A percentile compares a stretch with the other conserved stretches of the same genome.
phyloP scores from a whole-genome alignment of 2,329 filamentous ascomycete species.

The Colletotrichum sublineola region DNA sequence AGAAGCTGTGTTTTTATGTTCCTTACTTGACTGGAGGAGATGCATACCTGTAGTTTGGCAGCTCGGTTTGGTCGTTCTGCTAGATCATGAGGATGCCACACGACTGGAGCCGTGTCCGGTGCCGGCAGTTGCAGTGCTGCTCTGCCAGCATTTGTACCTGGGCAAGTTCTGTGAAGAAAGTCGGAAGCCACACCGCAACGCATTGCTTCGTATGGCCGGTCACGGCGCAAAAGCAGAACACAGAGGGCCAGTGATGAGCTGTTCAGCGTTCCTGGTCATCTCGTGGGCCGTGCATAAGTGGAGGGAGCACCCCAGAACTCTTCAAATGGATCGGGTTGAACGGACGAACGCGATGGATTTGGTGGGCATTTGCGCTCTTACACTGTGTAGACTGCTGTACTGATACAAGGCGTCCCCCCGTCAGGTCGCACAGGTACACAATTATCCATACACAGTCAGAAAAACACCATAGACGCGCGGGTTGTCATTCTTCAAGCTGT shows the following conservation, averaged over 20 bases:
- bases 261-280: background rate
- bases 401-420: too few relatives aligned
- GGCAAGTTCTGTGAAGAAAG: conserved; percentile 11
- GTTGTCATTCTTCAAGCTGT: background rate
- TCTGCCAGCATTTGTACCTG: conserved; percentile 20
- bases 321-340: background rate
- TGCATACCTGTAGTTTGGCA: background rate
- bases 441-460: too few relatives aligned
- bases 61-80: background rate
- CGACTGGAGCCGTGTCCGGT: background rate
- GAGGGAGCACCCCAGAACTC: conserved; percentile 1
- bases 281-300: conserved; percentile 5
- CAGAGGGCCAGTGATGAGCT: background rate
- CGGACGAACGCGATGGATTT: background rate
- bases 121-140: conserved; percentile 20
- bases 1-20: conserved; percentile 9
- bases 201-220: conserved; percentile 1
- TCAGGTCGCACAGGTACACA: too few relatives aligned
- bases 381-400: too few relatives aligned
- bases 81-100: background rate
- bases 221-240: background rate
- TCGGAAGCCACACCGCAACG: conserved; percentile 1
- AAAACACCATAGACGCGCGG: background rate
- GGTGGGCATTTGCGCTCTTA: background rate
- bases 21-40: conserved; percentile 1